These are phyloP conservation scores for Mycena belliarum DNA, from an alignment of 768 basidiomycete genomes.

Conservation along the genomic window DNA sequence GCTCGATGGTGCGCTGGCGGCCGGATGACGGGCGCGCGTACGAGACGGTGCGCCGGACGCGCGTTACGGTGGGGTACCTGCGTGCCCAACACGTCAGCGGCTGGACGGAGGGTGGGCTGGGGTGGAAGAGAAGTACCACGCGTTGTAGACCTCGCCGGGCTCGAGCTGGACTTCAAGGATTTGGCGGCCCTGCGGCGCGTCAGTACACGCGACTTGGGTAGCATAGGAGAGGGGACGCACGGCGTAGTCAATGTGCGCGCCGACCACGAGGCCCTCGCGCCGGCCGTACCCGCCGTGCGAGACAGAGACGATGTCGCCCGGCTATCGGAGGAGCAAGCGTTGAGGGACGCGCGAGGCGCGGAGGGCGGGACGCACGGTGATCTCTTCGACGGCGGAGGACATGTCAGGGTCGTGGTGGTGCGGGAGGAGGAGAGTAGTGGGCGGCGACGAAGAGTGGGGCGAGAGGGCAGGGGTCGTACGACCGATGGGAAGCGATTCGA, in stretches of 20 bases:
- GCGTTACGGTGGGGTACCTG: conserved; percentile 82
- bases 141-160: conserved; percentile 63
- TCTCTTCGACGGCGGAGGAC: conserved; percentile 13
- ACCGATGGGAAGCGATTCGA: too few relatives aligned
- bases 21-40: conserved; percentile 49
- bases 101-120: background rate
- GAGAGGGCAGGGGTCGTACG: conserved; percentile 4
- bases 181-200: conserved; percentile 64
- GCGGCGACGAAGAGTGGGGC: background rate
- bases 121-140: conserved; percentile 56
- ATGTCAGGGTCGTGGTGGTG: background rate
- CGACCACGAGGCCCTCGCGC: conserved; percentile 80
- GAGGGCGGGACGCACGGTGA: background rate
- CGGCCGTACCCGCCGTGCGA: conserved; percentile 61
- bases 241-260: conserved; percentile 67
- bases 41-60: conserved; percentile 72
- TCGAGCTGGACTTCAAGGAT: conserved; percentile 84
- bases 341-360: background rate
- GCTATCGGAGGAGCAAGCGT: conserved; percentile 41
- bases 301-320: conserved; percentile 82
- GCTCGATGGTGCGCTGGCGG: conserved; percentile 62
- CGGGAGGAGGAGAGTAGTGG: background rate
- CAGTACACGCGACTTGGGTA: too few relatives aligned
- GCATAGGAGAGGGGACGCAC: conserved; percentile 51
- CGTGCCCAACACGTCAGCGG: background rate